Evolutionary conservation across 805 yeast genomes (phyloP).

Genomic region (Wickerhamomyces strasburgensis): DNA sequence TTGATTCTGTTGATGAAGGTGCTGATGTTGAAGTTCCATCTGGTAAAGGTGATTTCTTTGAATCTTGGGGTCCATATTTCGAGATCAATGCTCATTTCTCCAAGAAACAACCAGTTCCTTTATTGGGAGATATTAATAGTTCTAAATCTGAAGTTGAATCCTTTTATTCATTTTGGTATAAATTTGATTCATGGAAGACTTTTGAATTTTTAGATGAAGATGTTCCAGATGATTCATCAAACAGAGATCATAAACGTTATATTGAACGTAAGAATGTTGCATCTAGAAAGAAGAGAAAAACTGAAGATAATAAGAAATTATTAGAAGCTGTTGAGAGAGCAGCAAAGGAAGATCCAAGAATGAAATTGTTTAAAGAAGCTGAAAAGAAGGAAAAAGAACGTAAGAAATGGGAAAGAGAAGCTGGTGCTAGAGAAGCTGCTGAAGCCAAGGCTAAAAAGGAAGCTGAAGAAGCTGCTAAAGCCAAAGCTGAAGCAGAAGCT

Average conservation of each 20-base stretch:
- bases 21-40: slow-evolving; percentile 84
- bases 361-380: slow-evolving; percentile 85
- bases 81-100: slow-evolving; percentile 90
- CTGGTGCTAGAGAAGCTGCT: slow-evolving; percentile 95
- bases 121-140: slow-evolving; percentile 62
- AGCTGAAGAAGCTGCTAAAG: slow-evolving; percentile 81
- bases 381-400: slow-evolving; percentile 94
- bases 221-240: slow-evolving; percentile 97
- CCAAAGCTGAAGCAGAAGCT: slow-evolving; percentile 69
- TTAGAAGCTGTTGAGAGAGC: slow-evolving; percentile 86
- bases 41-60: slow-evolving; percentile 62
- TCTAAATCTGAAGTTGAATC: slow-evolving; percentile 77
- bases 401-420: slow-evolving; percentile 96
- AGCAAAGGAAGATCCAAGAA: slow-evolving; percentile 88
- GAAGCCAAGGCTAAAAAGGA: slow-evolving; percentile 86
- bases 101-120: slow-evolving; percentile 83
- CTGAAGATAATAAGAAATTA: slow-evolving; percentile 90
- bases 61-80: slow-evolving; percentile 90
- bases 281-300: slow-evolving; percentile 95
- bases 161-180: slow-evolving; percentile 89
- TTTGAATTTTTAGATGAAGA: slow-evolving; percentile 98
- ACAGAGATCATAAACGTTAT: slow-evolving; percentile 99
- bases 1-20: slow-evolving; percentile 87
- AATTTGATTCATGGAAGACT: slow-evolving; percentile 96
- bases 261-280: slow-evolving; percentile 96